Base-by-base conservation (phyloP, 345 rosid genomes). In the Lenwebbia sp. region DNA sequence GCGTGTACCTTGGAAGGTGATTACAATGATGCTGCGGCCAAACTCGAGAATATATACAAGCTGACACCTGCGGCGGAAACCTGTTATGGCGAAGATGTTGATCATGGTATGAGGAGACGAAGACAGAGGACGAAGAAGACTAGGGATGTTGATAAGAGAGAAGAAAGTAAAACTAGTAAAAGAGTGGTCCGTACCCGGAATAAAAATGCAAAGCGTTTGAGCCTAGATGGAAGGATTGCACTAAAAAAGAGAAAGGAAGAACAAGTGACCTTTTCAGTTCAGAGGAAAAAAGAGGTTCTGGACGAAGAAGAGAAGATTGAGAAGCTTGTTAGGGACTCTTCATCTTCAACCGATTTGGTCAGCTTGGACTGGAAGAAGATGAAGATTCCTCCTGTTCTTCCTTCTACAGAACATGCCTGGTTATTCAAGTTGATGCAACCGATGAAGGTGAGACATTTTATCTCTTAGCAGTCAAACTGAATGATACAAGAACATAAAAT, bases 301-400 rank as follows among this genome's bases (percentile, higher is more conserved):
- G 86, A 88, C 47, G 96, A 95, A 54, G 89, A 92, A 41, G 96
- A 91, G 82, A 97, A 94, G 92, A 92, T 94, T 25, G 93, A 95
- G 82, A 90, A 90, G 89, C 98, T 97, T 57, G 93, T 95, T 49
- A 88, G 96, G 87, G 95, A 92, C 10, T 95, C 96, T 87, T 94
- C 96, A 2, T 90, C 92, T 87, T 97, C 98, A 58, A 92, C 95
- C 11, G 93, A 92, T 90, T 83, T 95, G 86, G 93, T 86, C 28
- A 94, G 95, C 92, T 88, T 97, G 90, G 99, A 97, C 87, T 97
- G 99, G 99, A 97, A 93, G 57, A 97, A 92, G 82, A 95, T 93
- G 99, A 95, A 93, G 93, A 96, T 97, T 84, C 99, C 99, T 84
- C 99, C 98, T 1, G 99, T 97, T 91, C 94, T 97, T 70, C 88